phyloP scores from a whole-genome alignment of 2,329 filamentous ascomycete genomes.

The Cercospora zeina region DNA sequence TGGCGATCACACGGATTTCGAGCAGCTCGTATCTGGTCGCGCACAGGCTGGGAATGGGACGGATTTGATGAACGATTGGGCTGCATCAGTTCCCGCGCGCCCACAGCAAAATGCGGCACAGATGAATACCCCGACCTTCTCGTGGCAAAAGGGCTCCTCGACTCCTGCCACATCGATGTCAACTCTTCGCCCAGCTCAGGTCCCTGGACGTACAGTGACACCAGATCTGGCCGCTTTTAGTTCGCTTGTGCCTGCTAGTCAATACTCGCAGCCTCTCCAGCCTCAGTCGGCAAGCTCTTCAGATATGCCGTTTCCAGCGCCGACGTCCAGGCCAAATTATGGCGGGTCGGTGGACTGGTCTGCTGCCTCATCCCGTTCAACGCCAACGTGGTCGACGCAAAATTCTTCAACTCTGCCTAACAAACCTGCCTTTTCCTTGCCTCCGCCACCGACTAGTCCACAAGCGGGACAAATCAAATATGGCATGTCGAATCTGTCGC shows the following conservation, averaged over 20 bases:
- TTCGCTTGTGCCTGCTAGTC: slow-evolving; percentile 42
- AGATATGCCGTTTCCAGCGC: slow-evolving; percentile 32
- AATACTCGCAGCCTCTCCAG: slow-evolving; percentile 44
- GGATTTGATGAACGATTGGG: slow-evolving; percentile 50
- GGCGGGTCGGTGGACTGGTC: slow-evolving; percentile 15
- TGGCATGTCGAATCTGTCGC: slow-evolving; percentile 40
- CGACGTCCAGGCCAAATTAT: background rate
- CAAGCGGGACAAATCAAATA: slow-evolving; percentile 42
- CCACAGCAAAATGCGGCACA: slow-evolving; percentile 16
- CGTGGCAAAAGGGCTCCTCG: slow-evolving; percentile 45
- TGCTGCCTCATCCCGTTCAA: slow-evolving; percentile 10
- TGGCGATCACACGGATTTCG: slow-evolving; percentile 75
- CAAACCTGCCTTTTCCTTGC: slow-evolving; percentile 28
- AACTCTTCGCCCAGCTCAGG: slow-evolving; percentile 25
- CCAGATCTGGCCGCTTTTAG: slow-evolving; percentile 42
- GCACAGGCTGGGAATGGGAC: slow-evolving; percentile 43
- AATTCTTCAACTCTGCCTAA: background rate
- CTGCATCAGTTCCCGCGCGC: slow-evolving; percentile 35
- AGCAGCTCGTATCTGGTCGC: slow-evolving; percentile 81
- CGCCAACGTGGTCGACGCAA: slow-evolving; percentile 32
- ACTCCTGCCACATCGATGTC: slow-evolving; percentile 6
- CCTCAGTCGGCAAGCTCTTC: slow-evolving; percentile 39
- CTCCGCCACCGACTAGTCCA: slow-evolving; percentile 40
- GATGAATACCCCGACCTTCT: slow-evolving; percentile 44
- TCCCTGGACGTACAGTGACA: slow-evolving; percentile 37